Base-by-base conservation (phyloP, 202 grass and related monocot genomes). In the Panicum virgatum region DNA sequence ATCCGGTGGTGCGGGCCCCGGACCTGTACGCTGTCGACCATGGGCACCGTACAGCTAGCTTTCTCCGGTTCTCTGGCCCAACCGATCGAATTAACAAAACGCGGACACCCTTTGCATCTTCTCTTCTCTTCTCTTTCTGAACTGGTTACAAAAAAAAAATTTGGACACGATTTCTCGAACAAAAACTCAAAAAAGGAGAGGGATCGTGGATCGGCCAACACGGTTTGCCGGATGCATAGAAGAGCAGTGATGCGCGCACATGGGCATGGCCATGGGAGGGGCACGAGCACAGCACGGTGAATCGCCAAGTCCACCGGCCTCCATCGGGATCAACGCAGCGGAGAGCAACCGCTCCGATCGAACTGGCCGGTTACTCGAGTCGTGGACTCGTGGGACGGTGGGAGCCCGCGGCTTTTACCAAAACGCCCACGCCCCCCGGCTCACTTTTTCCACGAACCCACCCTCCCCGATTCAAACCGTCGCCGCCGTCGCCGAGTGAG, bases 381-480 rank as follows among this genome's bases (percentile, higher is more conserved):
- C 12, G 7, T 61, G n/a, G n/a, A n/a, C n/a, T n/a, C n/a, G n/a
- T n/a, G n/a, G n/a, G n/a, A n/a, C n/a, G n/a, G n/a, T n/a, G 27
- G 19, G 68, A 60, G 50, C 66, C 79, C 67, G 16, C 64, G 20
- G 13, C 36, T 65, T 85, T 92, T 89, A 89, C 78, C 60, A 80
- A 89, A 92, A 89, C 81, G 69, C 63, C 87, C 90, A 84, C 38
- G 4, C 73, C 70, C 20, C 20, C 63, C 42, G n/a, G n/a, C 37
- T 23, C 47, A 30, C 54, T 64, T 50, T 69, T 48, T 34, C 32
- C 66, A 53, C 57, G 62, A 78, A 45, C 44, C 61, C 75, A 42
- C 58, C 67, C 76, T 69, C 70, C 42, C 32, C 60, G 86, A 79
- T 81, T 85, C 79, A 86, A 85, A 85, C 86, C 87, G 72, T 76